phyloP scores from a whole-genome alignment of 1,284 basidiomycete species.

The Athelia sp. region DNA sequence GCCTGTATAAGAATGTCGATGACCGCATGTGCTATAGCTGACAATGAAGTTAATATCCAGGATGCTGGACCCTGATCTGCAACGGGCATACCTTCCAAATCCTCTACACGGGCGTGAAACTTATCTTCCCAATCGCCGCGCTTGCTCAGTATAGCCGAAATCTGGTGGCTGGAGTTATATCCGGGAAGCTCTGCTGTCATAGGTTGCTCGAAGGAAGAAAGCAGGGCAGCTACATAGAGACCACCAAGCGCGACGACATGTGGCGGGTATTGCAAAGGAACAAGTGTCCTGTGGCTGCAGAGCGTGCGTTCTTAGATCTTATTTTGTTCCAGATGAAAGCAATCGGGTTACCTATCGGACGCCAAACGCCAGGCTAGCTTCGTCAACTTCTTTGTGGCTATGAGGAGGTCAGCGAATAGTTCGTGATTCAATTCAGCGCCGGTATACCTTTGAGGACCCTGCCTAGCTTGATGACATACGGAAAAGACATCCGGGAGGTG shows the following conservation, averaged over 20 bases:
- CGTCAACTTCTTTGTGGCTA: constrained; percentile 70
- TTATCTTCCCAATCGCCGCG: constrained; percentile 67
- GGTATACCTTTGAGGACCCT: constrained; percentile 62
- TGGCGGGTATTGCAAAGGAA: constrained; percentile 84
- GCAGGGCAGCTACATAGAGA: constrained; percentile 74
- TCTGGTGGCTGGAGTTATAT: constrained; percentile 34
- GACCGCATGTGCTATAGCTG: constrained; percentile 82
- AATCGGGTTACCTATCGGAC: constrained; percentile 64
- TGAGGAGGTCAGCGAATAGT: constrained; percentile 2
- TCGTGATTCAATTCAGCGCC: background rate
- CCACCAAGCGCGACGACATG: constrained; percentile 84
- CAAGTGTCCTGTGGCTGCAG: constrained; percentile 72
- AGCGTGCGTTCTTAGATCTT: constrained; percentile 1
- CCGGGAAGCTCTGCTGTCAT: constrained; percentile 27
- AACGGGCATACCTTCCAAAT: constrained; percentile 62
- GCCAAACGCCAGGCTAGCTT: constrained; percentile 83
- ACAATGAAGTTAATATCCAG: constrained; percentile 2
- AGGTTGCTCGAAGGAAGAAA: constrained; percentile 62
- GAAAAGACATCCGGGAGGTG: constrained; percentile 76
- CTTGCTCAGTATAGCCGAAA: constrained; percentile 52
- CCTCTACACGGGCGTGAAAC: constrained; percentile 62
- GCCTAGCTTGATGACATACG: constrained; percentile 86
- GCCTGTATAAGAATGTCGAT: constrained; percentile 78
- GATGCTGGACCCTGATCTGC: background rate
- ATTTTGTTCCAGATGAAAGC: no score